Percentiles rank a stretch among this genome's conserved stretches.
These are phyloP conservation scores for Chaetomium sp. DNA, from an alignment of 2,329 filamentous ascomycete genomes.

Conservation along the genomic window DNA sequence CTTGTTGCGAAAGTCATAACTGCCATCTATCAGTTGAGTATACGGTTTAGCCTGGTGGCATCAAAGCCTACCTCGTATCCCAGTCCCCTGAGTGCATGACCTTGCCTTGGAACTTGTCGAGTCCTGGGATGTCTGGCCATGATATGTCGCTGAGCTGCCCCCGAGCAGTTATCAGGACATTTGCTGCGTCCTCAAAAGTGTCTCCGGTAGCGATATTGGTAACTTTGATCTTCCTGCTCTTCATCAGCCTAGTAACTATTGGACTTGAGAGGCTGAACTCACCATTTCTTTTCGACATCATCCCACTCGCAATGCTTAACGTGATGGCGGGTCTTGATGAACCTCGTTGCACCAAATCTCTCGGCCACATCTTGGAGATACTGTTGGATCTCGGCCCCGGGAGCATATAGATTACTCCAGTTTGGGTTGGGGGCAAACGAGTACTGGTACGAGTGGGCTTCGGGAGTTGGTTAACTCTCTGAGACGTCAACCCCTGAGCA, in stretches of 20 bases:
- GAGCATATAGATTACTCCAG: constrained; percentile 56
- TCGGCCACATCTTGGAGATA: constrained; percentile 53
- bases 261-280: not conserved
- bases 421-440: constrained; percentile 57
- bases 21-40: constrained; percentile 26
- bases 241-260: not conserved
- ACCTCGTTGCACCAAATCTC: constrained; percentile 50
- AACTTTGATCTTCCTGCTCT: constrained; percentile 41
- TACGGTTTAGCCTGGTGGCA: too few species aligned
- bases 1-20: constrained; percentile 52
- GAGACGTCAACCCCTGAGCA: not conserved
- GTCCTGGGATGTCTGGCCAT: constrained; percentile 49
- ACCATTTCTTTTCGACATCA: constrained; percentile 45
- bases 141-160: constrained; percentile 48
- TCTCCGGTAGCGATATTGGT: constrained; percentile 41
- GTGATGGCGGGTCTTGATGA: constrained; percentile 49
- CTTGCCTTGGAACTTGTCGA: constrained; percentile 47
- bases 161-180: constrained; percentile 47
- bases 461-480: constrained; percentile 7
- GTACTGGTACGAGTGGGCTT: constrained; percentile 58
- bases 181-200: constrained; percentile 44
- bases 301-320: constrained; percentile 48
- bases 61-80: constrained; percentile 44
- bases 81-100: constrained; percentile 51
- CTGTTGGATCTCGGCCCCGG: constrained; percentile 50